Evolutionary conservation across 805 yeast species (phyloP).

Genomic region (Yamadazyma sp.): DNA sequence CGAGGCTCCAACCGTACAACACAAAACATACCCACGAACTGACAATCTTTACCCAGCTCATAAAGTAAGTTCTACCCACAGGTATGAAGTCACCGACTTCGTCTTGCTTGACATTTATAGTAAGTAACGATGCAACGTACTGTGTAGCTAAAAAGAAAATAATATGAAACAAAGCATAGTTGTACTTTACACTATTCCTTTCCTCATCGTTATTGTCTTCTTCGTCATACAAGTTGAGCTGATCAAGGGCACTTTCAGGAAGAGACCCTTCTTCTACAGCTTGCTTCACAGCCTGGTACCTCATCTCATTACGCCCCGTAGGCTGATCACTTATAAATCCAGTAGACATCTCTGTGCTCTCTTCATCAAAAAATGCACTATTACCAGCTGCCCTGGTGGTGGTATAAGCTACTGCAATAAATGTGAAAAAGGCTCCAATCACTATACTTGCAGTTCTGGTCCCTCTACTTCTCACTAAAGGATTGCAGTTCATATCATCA

Average conservation of each 20-base stretch:
- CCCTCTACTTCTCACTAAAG: slow-evolving; percentile 83
- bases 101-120: slow-evolving; percentile 85
- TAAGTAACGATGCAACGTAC: slow-evolving; percentile 89
- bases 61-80: slow-evolving; percentile 94
- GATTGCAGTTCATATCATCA: slow-evolving; percentile 90
- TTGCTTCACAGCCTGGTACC: slow-evolving; percentile 83
- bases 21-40: slow-evolving; percentile 90
- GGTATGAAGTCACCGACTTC: slow-evolving; percentile 89
- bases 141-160: slow-evolving; percentile 95
- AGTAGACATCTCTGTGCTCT: slow-evolving; percentile 31
- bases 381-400: slow-evolving; percentile 93
- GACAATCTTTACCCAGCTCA: slow-evolving; percentile 90
- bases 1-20: slow-evolving; percentile 84
- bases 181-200: slow-evolving; percentile 65
- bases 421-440: slow-evolving; percentile 90
- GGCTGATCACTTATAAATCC: slow-evolving; percentile 51
- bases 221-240: slow-evolving; percentile 58
- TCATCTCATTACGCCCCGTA: slow-evolving; percentile 61
- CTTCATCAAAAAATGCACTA: slow-evolving; percentile 42
- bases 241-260: slow-evolving; percentile 87
- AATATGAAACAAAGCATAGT: slow-evolving; percentile 83
- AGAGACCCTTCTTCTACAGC: slow-evolving; percentile 96
- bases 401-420: slow-evolving; percentile 93
- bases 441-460: slow-evolving; percentile 87
- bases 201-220: slow-evolving; percentile 51